Percentiles rank a stretch among this genome's conserved stretches.
phyloP scores from a whole-genome alignment of 1,139 yeast species.

The Taphrina confusa region DNA sequence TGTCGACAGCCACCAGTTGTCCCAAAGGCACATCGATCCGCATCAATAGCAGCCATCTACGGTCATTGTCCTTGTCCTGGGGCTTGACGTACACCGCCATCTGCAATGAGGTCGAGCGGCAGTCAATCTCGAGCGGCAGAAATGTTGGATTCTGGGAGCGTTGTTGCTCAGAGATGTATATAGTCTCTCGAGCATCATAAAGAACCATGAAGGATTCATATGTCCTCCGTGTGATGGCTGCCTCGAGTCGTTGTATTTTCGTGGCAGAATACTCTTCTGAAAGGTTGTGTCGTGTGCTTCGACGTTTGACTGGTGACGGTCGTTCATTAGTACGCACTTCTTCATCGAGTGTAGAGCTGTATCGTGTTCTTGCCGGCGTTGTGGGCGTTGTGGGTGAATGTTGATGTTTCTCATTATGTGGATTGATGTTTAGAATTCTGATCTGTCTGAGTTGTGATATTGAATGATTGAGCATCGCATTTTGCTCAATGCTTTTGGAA shows the following conservation, averaged over 20 bases:
- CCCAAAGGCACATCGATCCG: background rate
- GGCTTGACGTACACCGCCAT: constrained; percentile 1
- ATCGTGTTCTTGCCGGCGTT: background rate
- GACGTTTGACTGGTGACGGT: constrained; percentile 22
- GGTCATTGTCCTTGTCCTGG: too few relatives aligned
- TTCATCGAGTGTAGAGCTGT: background rate
- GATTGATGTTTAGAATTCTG: constrained; percentile 4
- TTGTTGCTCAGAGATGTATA: constrained; percentile 20
- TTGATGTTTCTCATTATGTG: background rate
- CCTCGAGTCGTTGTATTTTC: constrained; percentile 7
- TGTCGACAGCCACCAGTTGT: background rate
- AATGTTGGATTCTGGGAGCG: constrained; percentile 1
- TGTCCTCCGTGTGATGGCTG: constrained; percentile 1
- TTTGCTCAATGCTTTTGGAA: too few relatives aligned
- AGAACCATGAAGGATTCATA: constrained; percentile 18
- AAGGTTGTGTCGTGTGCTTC: constrained; percentile 19
- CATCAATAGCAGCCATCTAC: constrained; percentile 2
- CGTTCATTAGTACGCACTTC: background rate
- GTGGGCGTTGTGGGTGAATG: background rate
- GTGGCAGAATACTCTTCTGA: background rate
- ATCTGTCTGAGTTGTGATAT: constrained; percentile 29
- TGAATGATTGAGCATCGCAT: constrained; percentile 34
- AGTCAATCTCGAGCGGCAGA: constrained; percentile 10
- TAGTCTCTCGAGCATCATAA: background rate
- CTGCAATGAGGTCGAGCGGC: background rate